phyloP scores from a whole-genome alignment of 495 filamentous ascomycete genomes.

The Penicillium samsonianum region DNA sequence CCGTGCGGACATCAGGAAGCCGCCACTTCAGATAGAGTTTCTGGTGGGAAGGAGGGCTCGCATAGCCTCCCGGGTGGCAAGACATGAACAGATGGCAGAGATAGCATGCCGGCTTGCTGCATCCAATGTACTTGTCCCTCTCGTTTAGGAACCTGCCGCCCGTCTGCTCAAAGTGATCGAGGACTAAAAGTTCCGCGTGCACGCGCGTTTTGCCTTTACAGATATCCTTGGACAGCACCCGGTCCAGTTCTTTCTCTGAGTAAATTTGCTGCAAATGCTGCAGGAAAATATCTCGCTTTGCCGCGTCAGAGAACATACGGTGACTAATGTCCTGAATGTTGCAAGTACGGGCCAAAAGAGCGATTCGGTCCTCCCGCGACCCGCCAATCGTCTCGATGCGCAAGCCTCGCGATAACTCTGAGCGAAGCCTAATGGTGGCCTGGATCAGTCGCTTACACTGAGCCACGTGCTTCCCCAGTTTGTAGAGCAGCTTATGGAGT shows the following conservation, averaged over 20 bases:
- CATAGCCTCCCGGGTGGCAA: slow-evolving; percentile 27
- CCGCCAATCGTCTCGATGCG: neutral
- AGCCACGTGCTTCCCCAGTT: too few species aligned
- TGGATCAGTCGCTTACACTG: too few species aligned
- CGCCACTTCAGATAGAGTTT: slow-evolving; percentile 31
- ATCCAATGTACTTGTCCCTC: slow-evolving; percentile 29
- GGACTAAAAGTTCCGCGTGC: slow-evolving; percentile 16
- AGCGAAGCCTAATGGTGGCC: too few species aligned
- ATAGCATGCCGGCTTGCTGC: slow-evolving; percentile 35
- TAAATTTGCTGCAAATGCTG: slow-evolving; percentile 2
- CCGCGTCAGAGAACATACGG: slow-evolving; percentile 2
- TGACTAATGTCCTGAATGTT: slow-evolving; percentile 10
- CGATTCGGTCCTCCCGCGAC: neutral
- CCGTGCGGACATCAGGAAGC: slow-evolving; percentile 18
- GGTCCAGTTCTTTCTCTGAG: slow-evolving; percentile 3
- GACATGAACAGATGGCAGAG: slow-evolving; percentile 31
- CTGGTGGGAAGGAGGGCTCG: slow-evolving; percentile 22
- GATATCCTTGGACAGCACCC: slow-evolving; percentile 5
- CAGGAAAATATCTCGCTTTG: slow-evolving; percentile 3
- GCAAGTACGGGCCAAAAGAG: neutral
- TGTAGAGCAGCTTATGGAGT: neutral
- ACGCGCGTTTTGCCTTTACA: slow-evolving; percentile 8
- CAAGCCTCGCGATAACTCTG: too few species aligned
- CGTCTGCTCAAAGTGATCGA: slow-evolving; percentile 16
- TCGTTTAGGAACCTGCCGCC: slow-evolving; percentile 17